Base-by-base conservation (phyloP, 2,329 filamentous ascomycete species). In the Teratosphaeriaceae sp. region DNA sequence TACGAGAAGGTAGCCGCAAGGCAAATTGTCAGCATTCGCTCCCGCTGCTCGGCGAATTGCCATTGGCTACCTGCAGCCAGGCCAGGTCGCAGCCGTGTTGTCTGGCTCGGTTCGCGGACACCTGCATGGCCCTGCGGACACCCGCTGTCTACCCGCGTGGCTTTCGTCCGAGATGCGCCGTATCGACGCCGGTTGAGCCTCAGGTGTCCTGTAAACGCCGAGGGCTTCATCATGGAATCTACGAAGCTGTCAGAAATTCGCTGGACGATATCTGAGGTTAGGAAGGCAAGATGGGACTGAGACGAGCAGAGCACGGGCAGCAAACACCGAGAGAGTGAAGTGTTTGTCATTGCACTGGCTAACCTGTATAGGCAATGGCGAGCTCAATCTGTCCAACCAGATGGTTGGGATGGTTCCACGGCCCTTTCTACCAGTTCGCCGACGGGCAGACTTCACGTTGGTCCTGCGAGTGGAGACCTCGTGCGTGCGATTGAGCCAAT, bases 101-200 rank as follows among this genome's bases (percentile, higher is more conserved):
- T 15, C 19, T 47, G 44, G 45, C 45, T 47, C 45, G 45, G 45
- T 38, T 12, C 26, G 38, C 38, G 45, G 45, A 13, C 18, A n/a
- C n/a, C 26, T 34, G 42, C 45, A 47, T 41, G 19, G 31, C 27
- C 8, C 9, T 38, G 45, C 42, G 27, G 29, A 39, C 38, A 44
- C 23, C 45, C 42, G 45, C 33, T 38, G 21, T 27, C 24, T 33
- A 38, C 21, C 40, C 36, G 44, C 44, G 44, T 47, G 44, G 44
- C 44, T 42, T 26, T 20, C 42, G 29, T n/a, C 44, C 39, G 33
- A 42, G 43, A 40, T 40, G 23, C 21, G 42, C 22, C 23, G 27
- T 15, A 6, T 27, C n/a, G 35, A 39, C 18, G 13, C n/a, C 20
- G n/a, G n/a, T n/a, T n/a, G n/a, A n/a, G n/a, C n/a, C n/a, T n/a